Percentiles rank a stretch among this genome's conserved stretches.
These are phyloP conservation scores for Hippophae gyantsensis DNA, from an alignment of 306 rosid species.

Conservation along the genomic window DNA sequence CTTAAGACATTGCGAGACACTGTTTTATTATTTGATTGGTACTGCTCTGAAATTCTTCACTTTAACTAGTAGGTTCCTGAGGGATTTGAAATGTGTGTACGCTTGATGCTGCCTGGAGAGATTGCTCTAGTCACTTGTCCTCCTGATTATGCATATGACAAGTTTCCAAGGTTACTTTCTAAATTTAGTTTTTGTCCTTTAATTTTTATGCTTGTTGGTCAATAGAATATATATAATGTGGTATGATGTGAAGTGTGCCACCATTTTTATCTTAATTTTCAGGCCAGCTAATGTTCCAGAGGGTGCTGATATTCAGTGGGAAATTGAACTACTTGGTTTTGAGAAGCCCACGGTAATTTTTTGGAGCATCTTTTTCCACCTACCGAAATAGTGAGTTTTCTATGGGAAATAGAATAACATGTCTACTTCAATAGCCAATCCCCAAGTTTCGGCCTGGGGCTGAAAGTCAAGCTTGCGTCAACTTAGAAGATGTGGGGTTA, in stretches of 20 bases:
- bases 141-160: conserved; percentile 96
- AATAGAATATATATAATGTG: conserved; percentile 4
- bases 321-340: conserved; percentile 90
- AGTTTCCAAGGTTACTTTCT: conserved; percentile 59
- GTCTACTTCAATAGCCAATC: no score
- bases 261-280: conserved; percentile 16
- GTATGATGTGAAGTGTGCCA: conserved; percentile 11
- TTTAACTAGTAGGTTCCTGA: conserved; percentile 57
- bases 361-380: neutral
- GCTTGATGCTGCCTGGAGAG: conserved; percentile 95
- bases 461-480: no score
- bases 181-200: conserved; percentile 7
- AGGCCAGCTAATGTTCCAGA: conserved; percentile 85
- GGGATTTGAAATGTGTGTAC: conserved; percentile 93
- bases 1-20: no score
- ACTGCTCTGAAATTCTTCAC: neutral
- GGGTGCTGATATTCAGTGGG: conserved; percentile 88
- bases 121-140: conserved; percentile 79
- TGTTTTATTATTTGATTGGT: no score
- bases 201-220: conserved; percentile 9
- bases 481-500: no score
- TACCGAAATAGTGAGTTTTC: no score
- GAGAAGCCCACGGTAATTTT: conserved; percentile 75
- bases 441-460: no score
- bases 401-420: no score